These are phyloP conservation scores for Gymnopilus dilepis DNA, from an alignment of 768 basidiomycete species.

Conservation along the genomic window DNA sequence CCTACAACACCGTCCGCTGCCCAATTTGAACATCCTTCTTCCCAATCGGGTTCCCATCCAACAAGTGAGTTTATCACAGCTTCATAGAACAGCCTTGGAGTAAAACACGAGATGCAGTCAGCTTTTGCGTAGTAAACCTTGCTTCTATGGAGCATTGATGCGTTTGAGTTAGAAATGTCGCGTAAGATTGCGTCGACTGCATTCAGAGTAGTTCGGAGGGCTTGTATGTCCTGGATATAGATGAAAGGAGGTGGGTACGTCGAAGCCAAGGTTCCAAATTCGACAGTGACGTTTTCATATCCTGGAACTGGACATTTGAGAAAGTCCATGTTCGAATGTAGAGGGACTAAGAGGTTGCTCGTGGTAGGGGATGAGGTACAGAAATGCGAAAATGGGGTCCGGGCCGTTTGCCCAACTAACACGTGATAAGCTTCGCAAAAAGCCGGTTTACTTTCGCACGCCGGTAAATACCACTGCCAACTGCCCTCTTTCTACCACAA, in stretches of 20 bases:
- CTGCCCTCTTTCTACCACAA: no score
- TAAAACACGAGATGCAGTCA: constrained; percentile 66
- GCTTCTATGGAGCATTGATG: constrained; percentile 25
- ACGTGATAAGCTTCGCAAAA: no score
- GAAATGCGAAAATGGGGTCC: not conserved
- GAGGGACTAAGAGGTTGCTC: no score
- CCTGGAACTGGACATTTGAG: constrained; percentile 21
- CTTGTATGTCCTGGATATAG: constrained; percentile 64
- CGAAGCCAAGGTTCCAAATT: constrained; percentile 43
- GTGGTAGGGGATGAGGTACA: not conserved
- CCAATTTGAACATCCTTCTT: constrained; percentile 68
- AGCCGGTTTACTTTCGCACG: no score
- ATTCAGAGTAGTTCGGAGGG: constrained; percentile 49
- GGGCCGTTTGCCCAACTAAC: not conserved
- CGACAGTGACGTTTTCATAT: constrained; percentile 35
- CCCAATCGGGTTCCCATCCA: constrained; percentile 61
- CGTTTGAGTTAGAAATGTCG: constrained; percentile 22
- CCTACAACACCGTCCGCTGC: constrained; percentile 37
- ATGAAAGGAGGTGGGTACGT: constrained; percentile 66
- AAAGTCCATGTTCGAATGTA: not conserved
- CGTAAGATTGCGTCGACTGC: constrained; percentile 47
- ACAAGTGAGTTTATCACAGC: constrained; percentile 65
- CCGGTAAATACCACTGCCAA: no score
- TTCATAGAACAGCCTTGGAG: constrained; percentile 68
- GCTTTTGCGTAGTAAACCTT: constrained; percentile 49